These are phyloP conservation scores for Lachancea thermotolerans DNA, from an alignment of 805 yeast genomes.

Conservation along the genomic window DNA sequence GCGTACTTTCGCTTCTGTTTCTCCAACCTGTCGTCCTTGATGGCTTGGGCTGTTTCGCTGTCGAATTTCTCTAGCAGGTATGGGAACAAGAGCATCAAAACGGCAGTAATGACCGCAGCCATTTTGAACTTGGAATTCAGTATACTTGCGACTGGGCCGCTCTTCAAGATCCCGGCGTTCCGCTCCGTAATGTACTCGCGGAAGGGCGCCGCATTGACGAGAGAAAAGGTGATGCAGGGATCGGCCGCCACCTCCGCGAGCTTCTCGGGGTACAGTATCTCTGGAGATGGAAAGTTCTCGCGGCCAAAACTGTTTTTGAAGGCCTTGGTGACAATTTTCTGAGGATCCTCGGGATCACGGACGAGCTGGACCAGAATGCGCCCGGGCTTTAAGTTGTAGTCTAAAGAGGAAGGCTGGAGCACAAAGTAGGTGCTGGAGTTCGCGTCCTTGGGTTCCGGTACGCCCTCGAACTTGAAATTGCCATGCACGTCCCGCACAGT, in stretches of 20 bases:
- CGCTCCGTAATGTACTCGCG: constrained; percentile 32
- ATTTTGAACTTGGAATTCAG: constrained; percentile 35
- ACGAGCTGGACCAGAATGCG: constrained; percentile 23
- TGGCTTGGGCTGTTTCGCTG: constrained; percentile 34
- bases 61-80: constrained; percentile 35
- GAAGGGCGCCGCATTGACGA: constrained; percentile 26
- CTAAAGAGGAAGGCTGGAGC: constrained; percentile 24
- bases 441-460: constrained; percentile 23
- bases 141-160: constrained; percentile 35
- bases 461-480: constrained; percentile 21
- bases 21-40: constrained; percentile 28
- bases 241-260: constrained; percentile 18
- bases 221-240: constrained; percentile 20
- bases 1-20: constrained; percentile 23
- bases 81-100: constrained; percentile 29
- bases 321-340: constrained; percentile 14
- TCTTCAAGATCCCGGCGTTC: constrained; percentile 28
- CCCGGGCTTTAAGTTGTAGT: constrained; percentile 30
- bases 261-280: constrained; percentile 26
- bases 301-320: constrained; percentile 29
- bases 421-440: constrained; percentile 26
- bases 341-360: constrained; percentile 12
- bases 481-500: constrained; percentile 18
- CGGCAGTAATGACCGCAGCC: constrained; percentile 25
- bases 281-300: constrained; percentile 31